Conservation (phyloP, 2,329 filamentous ascomycete genomes). For the Lecanicillium sp. region DNA sequence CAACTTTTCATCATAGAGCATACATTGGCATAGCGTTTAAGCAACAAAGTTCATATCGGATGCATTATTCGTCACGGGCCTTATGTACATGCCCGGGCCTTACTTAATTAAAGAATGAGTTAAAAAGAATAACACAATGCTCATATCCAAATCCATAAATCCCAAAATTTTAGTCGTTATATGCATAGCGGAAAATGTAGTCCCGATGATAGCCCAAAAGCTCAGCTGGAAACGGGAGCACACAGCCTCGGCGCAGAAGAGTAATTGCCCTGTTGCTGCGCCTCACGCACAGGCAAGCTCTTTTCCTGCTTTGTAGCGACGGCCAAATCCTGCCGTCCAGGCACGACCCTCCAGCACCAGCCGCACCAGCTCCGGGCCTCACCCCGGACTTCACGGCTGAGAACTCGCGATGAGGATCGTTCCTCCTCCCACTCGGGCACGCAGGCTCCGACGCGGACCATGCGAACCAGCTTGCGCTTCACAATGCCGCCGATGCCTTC, state of each 20-base stretch:
- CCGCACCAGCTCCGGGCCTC: conserved; percentile 76
- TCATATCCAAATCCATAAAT: too few relatives aligned
- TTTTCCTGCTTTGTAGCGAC: conserved; percentile 8
- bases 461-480: conserved; percentile 80
- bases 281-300: not conserved
- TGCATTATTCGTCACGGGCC: not conserved
- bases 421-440: conserved; percentile 85
- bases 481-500: conserved; percentile 84
- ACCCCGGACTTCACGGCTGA: conserved; percentile 64
- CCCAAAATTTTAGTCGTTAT: too few relatives aligned
- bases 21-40: not conserved
- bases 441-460: conserved; percentile 72
- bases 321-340: conserved; percentile 39
- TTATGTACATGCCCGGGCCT: too few relatives aligned
- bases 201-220: too few relatives aligned
- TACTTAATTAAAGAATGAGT: too few relatives aligned
- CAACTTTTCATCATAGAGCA: conserved; percentile 4
- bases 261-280: not conserved
- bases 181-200: too few relatives aligned
- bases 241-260: not conserved
- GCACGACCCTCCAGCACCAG: conserved; percentile 78
- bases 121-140: too few relatives aligned
- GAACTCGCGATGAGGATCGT: conserved; percentile 48
- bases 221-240: conserved; percentile 1
- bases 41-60: not conserved